Evolutionary conservation across 2,329 filamentous ascomycete genomes (phyloP).

Genomic region (Elsinoe perseae): DNA sequence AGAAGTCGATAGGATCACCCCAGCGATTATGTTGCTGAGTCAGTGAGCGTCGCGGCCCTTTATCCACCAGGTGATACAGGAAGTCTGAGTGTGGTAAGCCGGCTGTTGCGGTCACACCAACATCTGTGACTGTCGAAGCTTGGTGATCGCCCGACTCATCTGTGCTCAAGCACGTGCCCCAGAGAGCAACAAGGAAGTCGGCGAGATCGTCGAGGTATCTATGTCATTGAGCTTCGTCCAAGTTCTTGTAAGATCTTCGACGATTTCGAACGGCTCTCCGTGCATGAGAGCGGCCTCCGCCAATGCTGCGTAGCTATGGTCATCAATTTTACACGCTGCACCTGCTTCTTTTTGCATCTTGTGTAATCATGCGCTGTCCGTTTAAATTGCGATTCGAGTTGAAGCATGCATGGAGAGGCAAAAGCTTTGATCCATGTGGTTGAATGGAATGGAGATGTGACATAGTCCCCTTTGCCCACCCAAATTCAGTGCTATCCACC

Average conservation of each 20-base stretch:
- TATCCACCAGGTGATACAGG: neutral
- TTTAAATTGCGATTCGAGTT: too few relatives aligned
- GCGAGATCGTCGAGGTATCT: neutral
- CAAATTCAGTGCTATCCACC: neutral
- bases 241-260: neutral
- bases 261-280: neutral
- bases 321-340: too few relatives aligned
- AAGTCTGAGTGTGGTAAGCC: neutral
- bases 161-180: neutral
- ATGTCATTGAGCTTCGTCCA: neutral
- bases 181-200: neutral
- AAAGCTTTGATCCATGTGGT: too few relatives aligned
- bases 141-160: neutral
- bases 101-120: too few relatives aligned
- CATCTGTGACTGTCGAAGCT: too few relatives aligned
- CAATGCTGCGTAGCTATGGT: too few relatives aligned
- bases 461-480: too few relatives aligned
- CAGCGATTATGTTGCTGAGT: neutral
- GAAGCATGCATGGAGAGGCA: too few relatives aligned
- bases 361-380: too few relatives aligned
- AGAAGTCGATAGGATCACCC: neutral
- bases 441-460: too few relatives aligned
- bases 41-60: neutral
- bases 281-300: too few relatives aligned
- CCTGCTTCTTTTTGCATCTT: too few relatives aligned